Evolutionary conservation across 2,329 filamentous ascomycete species (phyloP).

Genomic region (Colletotrichum caudatum): DNA sequence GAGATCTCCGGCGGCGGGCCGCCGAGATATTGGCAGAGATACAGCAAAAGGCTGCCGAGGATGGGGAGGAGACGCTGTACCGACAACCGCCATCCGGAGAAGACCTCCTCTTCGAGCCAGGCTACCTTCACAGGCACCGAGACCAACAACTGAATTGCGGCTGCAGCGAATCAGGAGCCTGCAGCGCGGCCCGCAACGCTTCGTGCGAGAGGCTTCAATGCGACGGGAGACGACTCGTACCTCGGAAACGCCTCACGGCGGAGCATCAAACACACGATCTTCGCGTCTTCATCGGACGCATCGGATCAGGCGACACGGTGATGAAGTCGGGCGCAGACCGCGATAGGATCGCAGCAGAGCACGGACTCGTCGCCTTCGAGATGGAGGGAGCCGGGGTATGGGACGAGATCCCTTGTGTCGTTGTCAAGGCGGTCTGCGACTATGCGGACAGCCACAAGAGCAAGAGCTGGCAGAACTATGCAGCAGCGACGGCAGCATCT

Average conservation of each 20-base stretch:
- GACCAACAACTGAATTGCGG: not conserved
- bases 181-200: constrained; percentile 35
- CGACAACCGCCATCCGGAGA: constrained; percentile 47
- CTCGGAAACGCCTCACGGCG: constrained; percentile 17
- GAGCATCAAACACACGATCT: not conserved
- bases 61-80: not conserved
- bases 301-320: constrained; percentile 48
- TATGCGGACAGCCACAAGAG: not conserved
- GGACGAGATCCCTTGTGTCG: not conserved
- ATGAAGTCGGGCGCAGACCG: constrained; percentile 45
- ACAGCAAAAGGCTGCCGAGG: not conserved
- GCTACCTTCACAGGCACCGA: constrained; percentile 51
- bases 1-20: constrained; percentile 27
- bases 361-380: constrained; percentile 11
- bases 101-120: constrained; percentile 49
- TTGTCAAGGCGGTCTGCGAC: not conserved
- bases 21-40: not conserved
- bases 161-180: constrained; percentile 39
- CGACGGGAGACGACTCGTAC: constrained; percentile 19
- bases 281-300: not conserved
- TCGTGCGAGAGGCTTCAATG: constrained; percentile 46
- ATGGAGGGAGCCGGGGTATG: constrained; percentile 22
- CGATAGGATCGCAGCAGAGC: not conserved
- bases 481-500: not conserved
- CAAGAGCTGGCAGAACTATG: not conserved